A percentile compares a stretch with the other conserved stretches of the same genome.
phyloP scores from a whole-genome alignment of 768 basidiomycete species.

The Dentipellis sp. region DNA sequence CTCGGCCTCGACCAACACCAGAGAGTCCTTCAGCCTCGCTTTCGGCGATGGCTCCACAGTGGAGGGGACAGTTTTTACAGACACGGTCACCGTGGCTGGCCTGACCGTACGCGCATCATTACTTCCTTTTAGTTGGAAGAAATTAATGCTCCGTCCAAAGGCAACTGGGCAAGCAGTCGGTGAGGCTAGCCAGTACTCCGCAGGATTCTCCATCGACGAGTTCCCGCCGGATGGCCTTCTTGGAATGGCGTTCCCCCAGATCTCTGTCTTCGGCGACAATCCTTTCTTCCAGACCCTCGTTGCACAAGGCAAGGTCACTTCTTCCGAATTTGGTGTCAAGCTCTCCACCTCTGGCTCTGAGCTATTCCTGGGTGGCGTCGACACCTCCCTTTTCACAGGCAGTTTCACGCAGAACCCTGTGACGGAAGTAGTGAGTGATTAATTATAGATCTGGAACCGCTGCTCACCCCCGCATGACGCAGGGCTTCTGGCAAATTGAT shows the following conservation, averaged over 20 bases:
- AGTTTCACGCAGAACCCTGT: slow-evolving; percentile 22
- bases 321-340: slow-evolving; percentile 21
- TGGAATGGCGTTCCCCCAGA: slow-evolving; percentile 28
- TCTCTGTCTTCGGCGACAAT: slow-evolving; percentile 15
- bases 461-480: not conserved
- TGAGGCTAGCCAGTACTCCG: slow-evolving; percentile 32
- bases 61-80: slow-evolving; percentile 31
- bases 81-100: slow-evolving; percentile 31
- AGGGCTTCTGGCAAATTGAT: slow-evolving; percentile 21
- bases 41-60: slow-evolving; percentile 34
- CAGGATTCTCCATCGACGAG: slow-evolving; percentile 17
- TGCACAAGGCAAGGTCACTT: slow-evolving; percentile 11
- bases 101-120: slow-evolving; percentile 14
- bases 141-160: not conserved
- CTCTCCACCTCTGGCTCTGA: slow-evolving; percentile 18
- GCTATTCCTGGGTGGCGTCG: slow-evolving; percentile 29
- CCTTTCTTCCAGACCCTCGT: slow-evolving; percentile 26
- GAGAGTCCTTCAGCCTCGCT: slow-evolving; percentile 20
- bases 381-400: slow-evolving; percentile 25
- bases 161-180: slow-evolving; percentile 33
- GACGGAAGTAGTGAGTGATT: slow-evolving; percentile 2
- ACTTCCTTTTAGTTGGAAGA: no score
- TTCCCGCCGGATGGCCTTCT: slow-evolving; percentile 33
- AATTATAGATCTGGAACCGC: no score
- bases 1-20: slow-evolving; percentile 16